These are phyloP conservation scores for Globisporangium barbulae DNA, from an alignment of 352 stramenopile species.

Conservation along the genomic window DNA sequence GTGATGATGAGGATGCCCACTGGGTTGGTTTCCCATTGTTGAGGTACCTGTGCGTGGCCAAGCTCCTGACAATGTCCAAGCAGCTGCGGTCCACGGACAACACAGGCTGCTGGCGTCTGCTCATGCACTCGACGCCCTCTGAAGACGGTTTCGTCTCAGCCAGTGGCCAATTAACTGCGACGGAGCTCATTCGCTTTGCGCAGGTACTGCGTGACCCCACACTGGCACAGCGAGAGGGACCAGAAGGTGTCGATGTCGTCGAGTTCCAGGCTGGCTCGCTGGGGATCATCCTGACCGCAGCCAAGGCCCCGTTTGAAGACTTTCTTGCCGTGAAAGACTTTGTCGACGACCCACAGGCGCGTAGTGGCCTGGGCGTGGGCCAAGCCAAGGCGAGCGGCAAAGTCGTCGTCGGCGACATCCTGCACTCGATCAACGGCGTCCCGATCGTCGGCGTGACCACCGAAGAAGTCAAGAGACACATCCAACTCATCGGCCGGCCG, in stretches of 20 bases:
- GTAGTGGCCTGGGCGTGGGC: conserved; percentile 25
- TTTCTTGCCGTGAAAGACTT: conserved; percentile 79
- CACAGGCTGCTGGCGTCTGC: conserved; percentile 63
- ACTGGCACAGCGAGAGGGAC: conserved; percentile 27
- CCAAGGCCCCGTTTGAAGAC: conserved; percentile 40
- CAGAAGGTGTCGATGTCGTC: conserved; percentile 49
- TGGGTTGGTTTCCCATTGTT: conserved; percentile 71
- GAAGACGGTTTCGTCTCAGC: conserved; percentile 18
- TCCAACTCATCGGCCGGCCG: conserved; percentile 63
- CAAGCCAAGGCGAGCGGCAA: conserved; percentile 63
- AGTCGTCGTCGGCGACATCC: conserved; percentile 56
- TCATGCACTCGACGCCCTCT: conserved; percentile 52
- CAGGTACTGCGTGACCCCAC: conserved; percentile 62
- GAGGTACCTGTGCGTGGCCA: conserved; percentile 65
- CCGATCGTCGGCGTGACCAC: conserved; percentile 65
- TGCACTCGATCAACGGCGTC: conserved; percentile 83
- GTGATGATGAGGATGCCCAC: conserved; percentile 10
- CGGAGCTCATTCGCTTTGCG: conserved; percentile 44
- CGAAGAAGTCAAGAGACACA: conserved; percentile 76
- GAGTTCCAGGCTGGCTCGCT: conserved; percentile 60
- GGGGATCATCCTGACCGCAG: conserved; percentile 64
- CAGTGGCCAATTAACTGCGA: conserved; percentile 16
- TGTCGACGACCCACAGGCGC: conserved; percentile 30
- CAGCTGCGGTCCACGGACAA: conserved; percentile 56
- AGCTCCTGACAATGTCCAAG: conserved; percentile 51